Evolutionary conservation across 768 basidiomycete species (phyloP), one percentile per base, ranked within the genome.

Genomic region (Hydnomerulius pinastri): DNA sequence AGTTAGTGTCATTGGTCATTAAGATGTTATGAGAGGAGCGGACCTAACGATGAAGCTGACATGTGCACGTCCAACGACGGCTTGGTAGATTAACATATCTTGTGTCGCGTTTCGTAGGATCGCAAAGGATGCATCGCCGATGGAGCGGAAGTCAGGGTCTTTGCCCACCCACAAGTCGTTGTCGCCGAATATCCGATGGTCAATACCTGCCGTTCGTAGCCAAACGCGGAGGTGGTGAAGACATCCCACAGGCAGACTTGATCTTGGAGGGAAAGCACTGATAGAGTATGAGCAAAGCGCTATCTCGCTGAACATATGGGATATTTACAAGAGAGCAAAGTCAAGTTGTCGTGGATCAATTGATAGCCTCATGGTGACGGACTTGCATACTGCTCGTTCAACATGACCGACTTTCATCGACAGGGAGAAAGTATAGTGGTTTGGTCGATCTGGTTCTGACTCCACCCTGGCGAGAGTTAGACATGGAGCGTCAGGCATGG

Each of bases 161-260:
- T 73, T 80, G 15, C 81, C 85, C 11, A 86, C 68, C 83, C 83
- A 86, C 23, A 87, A 60, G 23, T 84, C 81, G 56, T 84, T 81
- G 17, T 82, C 81, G 29, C 77, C 76, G 57, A 87, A 87, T 37
- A 87, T 48, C 29, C 83, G 77, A 52, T 85, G 86, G 48, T 86
- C 81, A 30, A 81, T 66, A n/a, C 71, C 74, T 27, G 77, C 76
- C 5, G 74, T 74, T 12, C 80, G 74, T 37, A 87, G 69, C 85
- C 86, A 87, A 17, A 86, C 80, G 0, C 86, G 82, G 18, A 86
- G 67, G 13, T 78, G 77, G 67, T 72, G 80, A 3, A 85, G 62
- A 46, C 76, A 78, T 0, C 77, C 80, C n/a, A 67, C 66, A 0
- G 85, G 84, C 2, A 83, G 64, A 38, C 74, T 75, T 18, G 73